Evolutionary conservation across 148 eudicot genomes (phyloP), one percentile per base, ranked within the genome.

Genomic region (Chenopodium album): DNA sequence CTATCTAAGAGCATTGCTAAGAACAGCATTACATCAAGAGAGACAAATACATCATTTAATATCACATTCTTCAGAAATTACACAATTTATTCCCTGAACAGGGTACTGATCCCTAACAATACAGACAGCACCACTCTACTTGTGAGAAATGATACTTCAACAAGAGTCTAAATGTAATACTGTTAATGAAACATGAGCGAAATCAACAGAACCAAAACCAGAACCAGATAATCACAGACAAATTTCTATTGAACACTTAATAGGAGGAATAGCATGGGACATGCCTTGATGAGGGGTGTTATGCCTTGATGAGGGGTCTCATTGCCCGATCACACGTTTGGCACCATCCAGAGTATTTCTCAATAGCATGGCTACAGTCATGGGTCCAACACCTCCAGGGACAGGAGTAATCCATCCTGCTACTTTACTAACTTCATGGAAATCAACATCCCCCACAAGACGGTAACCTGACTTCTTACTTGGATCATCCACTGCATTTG

Each of bases 301-400:
- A 75, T 85, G 86, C 83, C 84, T 85, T 71, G 26, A 9, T 22
- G 56, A 23, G 69, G 54, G 41, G 26, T 14, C 76, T 89, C 87
- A 90, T 52, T 89, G 87, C 84, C 82, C 85, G 0, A 94, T 91
- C n/a, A 91, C 97, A 74, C 98, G 94, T 86, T 94, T 96, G 76
- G 99, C 99, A 34, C 95, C 97, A 80, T 96, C 98, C 84, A 92
- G 82, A n/a, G 99, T 96, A 82, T 96, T 96, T 81, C 91, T 89
- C 23, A 96, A 92, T n/a, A 96, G 87, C 99, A 96, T 94, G 77
- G 99, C 99, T 71, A 96, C 98, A 73, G 99, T 97, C 97, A 97
- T 94, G 2, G 98, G 99, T 26, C 99, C 99, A 19, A 97, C 99
- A 56, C 99, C 99, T 75, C 99, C 99, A 12, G 99, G 99, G 71